Conservation (phyloP, 495 filamentous ascomycete species). For the Penicillium robsamsonii region DNA sequence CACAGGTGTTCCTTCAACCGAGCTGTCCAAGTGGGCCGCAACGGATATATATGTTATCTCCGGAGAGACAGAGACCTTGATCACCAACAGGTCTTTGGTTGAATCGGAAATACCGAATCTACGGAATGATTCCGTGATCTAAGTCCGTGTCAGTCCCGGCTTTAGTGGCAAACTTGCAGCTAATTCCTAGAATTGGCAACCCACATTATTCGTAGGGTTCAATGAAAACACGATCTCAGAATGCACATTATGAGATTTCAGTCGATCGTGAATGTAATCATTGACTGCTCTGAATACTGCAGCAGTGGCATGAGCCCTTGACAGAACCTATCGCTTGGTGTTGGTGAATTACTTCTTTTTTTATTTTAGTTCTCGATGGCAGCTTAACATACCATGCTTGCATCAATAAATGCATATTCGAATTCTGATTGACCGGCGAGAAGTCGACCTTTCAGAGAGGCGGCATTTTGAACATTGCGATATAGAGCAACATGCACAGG, state of each 20-base stretch:
- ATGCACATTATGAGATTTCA: constrained; percentile 84
- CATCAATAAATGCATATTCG: constrained; percentile 93
- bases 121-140: constrained; percentile 91
- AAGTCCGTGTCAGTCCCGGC: constrained; percentile 23
- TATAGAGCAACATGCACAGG: constrained; percentile 72
- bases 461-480: constrained; percentile 69
- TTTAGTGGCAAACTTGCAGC: neutral
- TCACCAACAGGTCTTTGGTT: constrained; percentile 67
- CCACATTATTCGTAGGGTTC: constrained; percentile 81
- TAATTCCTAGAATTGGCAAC: constrained; percentile 8
- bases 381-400: constrained; percentile 54
- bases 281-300: constrained; percentile 78
- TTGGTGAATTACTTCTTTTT: constrained; percentile 6
- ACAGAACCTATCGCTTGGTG: constrained; percentile 52
- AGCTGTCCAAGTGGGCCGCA: constrained; percentile 56
- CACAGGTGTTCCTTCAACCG: constrained; percentile 61
- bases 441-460: constrained; percentile 75
- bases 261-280: constrained; percentile 54
- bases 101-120: constrained; percentile 74
- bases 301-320: constrained; percentile 67
- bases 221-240: constrained; percentile 88
- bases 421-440: constrained; percentile 76
- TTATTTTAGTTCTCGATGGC: neutral
- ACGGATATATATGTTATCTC: constrained; percentile 54
- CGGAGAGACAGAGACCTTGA: constrained; percentile 62